These are phyloP conservation scores for Aspergillus alliaceus DNA, from an alignment of 2,329 filamentous ascomycete species.

Conservation along the genomic window DNA sequence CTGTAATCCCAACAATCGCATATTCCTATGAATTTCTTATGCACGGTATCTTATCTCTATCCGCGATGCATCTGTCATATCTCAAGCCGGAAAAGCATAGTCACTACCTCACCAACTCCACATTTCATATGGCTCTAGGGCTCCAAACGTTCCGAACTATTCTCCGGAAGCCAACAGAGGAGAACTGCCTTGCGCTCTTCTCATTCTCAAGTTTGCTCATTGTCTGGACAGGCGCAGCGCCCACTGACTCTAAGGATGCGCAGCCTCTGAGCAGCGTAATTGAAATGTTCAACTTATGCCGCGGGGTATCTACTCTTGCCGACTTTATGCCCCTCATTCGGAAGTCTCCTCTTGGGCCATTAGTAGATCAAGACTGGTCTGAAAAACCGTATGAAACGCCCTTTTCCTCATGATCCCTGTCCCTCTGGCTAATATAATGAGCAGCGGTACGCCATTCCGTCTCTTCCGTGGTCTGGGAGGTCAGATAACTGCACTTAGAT, in stretches of 20 bases:
- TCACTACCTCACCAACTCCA: conserved; percentile 12
- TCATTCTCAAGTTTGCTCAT: background rate
- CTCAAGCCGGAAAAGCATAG: conserved; percentile 14
- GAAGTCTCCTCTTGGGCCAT: background rate
- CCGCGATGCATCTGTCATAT: conserved; percentile 27
- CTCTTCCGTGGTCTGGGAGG: background rate
- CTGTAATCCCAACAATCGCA: conserved; percentile 29
- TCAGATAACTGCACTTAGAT: background rate
- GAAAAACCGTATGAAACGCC: background rate
- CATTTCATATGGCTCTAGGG: conserved; percentile 16
- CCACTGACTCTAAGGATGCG: background rate
- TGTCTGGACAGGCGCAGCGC: background rate
- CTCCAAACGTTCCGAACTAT: conserved; percentile 5
- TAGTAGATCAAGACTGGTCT: background rate
- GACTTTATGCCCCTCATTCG: background rate
- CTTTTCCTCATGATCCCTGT: background rate
- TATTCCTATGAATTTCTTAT: conserved; percentile 33
- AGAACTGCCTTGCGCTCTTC: background rate
- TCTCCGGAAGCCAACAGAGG: background rate
- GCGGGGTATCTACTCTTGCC: background rate
- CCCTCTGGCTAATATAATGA: background rate
- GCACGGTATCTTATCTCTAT: conserved; percentile 32
- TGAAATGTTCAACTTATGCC: conserved; percentile 2
- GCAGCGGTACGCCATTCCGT: background rate
- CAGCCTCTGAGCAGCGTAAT: background rate